Evolutionary conservation across 805 yeast genomes (phyloP), one percentile per base, ranked within the genome.

Genomic region (Vanderwaltozyma tropicalis): DNA sequence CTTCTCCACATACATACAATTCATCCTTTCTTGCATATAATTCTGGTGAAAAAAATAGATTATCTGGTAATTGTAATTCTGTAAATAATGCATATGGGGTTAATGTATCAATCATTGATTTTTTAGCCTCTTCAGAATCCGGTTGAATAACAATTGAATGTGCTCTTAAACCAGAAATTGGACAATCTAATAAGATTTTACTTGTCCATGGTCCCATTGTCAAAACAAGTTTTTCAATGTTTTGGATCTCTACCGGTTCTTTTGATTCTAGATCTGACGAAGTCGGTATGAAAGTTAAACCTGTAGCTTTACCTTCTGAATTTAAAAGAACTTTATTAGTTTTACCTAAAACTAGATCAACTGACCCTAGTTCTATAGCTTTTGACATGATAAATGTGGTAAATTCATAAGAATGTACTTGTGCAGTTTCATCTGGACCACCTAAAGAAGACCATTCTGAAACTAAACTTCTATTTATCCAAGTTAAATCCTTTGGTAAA

Each of bases 171-270:
- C 96, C 96, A 2, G 89, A 79, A 11, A 89, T 87, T 21, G 97
- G 98, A 56, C 97, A 88, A 47, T 82, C 87, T 2, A 95, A 94
- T 41, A 89, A 63, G 31, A 89, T 74, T 52, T 79, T 80, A 2
- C 95, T 80, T 2, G 96, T 87, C 98, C 98, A 89, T 11, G 98
- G 98, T 0, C 98, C 98, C 48, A 85, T 83, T 0, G 94, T 68
- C 50, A 92, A 66, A 10, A 89, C 78, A n/a, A 86, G 77, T 49
- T 83, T 78, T 53, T 83, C 85, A 38, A 84, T 92, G 12, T 50
- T 54, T 22, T 39, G 30, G 12, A 87, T 63, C 25, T 70, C 71
- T 8, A 75, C 53, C 20, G 62, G 61, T 34, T 64, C 57, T 22
- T 55, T 55, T 22, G 55, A 48, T 13, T 40, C 35, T 17, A 35